Evolutionary conservation across 164 flowering plant genomes (phyloP).

Genomic region (Berberis thunbergii): DNA sequence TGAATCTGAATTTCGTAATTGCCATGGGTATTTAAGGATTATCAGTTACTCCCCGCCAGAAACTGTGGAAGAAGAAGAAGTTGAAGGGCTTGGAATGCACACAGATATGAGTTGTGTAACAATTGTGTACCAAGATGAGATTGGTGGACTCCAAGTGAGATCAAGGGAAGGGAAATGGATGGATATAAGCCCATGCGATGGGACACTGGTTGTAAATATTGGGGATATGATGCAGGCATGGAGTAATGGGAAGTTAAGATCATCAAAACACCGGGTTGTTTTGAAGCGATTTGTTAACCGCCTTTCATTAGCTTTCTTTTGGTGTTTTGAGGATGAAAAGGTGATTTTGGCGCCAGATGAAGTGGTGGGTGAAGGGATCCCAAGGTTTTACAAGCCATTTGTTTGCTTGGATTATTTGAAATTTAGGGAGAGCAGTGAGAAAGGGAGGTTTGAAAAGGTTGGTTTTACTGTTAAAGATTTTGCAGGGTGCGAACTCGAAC

Average conservation of each 20-base stretch:
- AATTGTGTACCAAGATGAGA: conserved; percentile 63
- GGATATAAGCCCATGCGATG: conserved; percentile 58
- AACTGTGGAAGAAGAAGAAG: conserved; percentile 20
- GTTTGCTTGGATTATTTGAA: conserved; percentile 57
- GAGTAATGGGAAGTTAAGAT: conserved; percentile 75
- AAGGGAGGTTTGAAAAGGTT: conserved; percentile 72
- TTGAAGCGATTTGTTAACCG: conserved; percentile 34
- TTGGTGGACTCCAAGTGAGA: conserved; percentile 83
- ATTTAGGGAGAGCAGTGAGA: conserved; percentile 63
- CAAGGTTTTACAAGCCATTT: conserved; percentile 54
- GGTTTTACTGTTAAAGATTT: conserved; percentile 71
- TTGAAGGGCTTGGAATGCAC: conserved; percentile 91
- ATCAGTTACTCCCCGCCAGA: conserved; percentile 60
- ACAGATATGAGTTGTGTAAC: conserved; percentile 94
- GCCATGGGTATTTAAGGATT: conserved; percentile 78
- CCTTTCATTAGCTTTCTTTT: conserved; percentile 73
- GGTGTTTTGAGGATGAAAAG: conserved; percentile 91
- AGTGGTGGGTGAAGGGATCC: conserved; percentile 51
- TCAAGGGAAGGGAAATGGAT: conserved; percentile 72
- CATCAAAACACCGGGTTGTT: conserved; percentile 79
- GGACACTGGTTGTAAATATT: conserved; percentile 64
- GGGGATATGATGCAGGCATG: conserved; percentile 92
- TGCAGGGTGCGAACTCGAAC: conserved; percentile 29
- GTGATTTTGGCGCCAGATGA: conserved; percentile 62
- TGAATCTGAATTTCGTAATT: conserved; percentile 45